A percentile compares a stretch with the other conserved stretches of the same genome.
Conservation (phyloP, 352 stramenopile species). For the Globisporangium uncinulatum region DNA sequence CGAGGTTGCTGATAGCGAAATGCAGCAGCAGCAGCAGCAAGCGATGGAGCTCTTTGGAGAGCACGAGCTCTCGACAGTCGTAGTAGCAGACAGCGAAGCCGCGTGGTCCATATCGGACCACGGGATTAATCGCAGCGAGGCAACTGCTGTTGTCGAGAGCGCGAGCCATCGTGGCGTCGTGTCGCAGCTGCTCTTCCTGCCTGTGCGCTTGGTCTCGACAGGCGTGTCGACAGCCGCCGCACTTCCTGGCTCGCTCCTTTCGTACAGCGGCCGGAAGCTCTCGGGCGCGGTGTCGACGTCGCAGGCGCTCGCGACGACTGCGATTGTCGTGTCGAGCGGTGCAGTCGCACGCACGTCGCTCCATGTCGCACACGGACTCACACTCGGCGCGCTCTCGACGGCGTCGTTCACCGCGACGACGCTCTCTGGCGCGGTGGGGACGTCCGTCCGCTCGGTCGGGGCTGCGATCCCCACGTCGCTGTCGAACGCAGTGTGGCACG, state of each 20-base stretch:
- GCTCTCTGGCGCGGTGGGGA: slow-evolving; percentile 42
- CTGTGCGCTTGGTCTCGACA: slow-evolving; percentile 49
- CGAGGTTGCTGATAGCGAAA: slow-evolving; percentile 6
- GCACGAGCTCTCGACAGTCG: slow-evolving; percentile 2
- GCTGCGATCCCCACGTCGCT: slow-evolving; percentile 57
- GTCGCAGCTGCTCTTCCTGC: slow-evolving; percentile 53
- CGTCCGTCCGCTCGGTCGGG: slow-evolving; percentile 41
- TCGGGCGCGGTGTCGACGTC: slow-evolving; percentile 50
- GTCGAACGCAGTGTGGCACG: slow-evolving; percentile 55
- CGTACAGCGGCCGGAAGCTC: slow-evolving; percentile 55
- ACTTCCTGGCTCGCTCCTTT: slow-evolving; percentile 39
- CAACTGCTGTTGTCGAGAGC: neutral
- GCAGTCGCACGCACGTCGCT: slow-evolving; percentile 47
- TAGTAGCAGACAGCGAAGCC: neutral
- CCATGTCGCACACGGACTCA: slow-evolving; percentile 45
- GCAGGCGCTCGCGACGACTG: slow-evolving; percentile 50
- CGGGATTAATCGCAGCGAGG: neutral
- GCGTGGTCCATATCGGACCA: neutral
- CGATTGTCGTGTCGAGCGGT: slow-evolving; percentile 43
- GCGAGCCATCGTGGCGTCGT: slow-evolving; percentile 18
- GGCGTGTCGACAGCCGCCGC: slow-evolving; percentile 49
- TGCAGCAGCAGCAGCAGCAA: neutral
- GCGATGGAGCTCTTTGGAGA: slow-evolving; percentile 9
- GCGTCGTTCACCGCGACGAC: slow-evolving; percentile 45
- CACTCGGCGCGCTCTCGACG: slow-evolving; percentile 43